Base-by-base conservation (phyloP, 2,329 filamentous ascomycete genomes). In the Claviceps cyperi region DNA sequence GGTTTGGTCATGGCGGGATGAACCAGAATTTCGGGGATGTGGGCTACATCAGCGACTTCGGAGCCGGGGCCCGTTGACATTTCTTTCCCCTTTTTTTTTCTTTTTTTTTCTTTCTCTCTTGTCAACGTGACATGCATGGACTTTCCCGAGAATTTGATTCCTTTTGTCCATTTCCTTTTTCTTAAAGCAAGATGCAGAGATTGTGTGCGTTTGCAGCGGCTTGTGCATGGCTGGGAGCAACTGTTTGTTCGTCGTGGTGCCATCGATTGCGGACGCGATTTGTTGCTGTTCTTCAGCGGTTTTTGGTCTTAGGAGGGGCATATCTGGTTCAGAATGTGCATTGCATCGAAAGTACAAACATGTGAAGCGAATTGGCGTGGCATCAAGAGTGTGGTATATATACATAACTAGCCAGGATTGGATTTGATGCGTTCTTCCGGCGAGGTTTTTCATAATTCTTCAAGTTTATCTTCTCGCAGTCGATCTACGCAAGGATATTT, bases 1-100 rank as follows among this genome's bases (percentile, higher is more conserved):
- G 76, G 0, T 80, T 73, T 51, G 76, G 75, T 11, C 74, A 76
- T n/a, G 74, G 75, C 1, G 71, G 75, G 8, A 70, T 79, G 69
- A 64, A 64, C 24, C 76, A 78, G 56, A 72, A 70, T 51, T 80
- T 73, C 58, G 57, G 72, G 15, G 74, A 77, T 38, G 70, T 77
- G 47, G 74, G 72, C 28, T 64, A 77, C 54, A 66, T 68, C 17
- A 77, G 74, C 51, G 75, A 78, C 54, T 76, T 72, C 55, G 73
- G 73, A 38, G 69, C 70, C 47, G 73, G 73, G 39, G 69, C 70
- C 48, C 68, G 70, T 41, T 69, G 54, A 53, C 28, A 2, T 43
- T 21, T 22, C 9, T 14, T 13, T 2, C 9, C 7, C 35, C 15
- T 14, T 28, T 21, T 36, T 44, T 14, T 39, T 39, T 37, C 28